These are phyloP conservation scores for Geotrichum citri-aurantii DNA, from an alignment of 1,139 yeast species.

Conservation along the genomic window DNA sequence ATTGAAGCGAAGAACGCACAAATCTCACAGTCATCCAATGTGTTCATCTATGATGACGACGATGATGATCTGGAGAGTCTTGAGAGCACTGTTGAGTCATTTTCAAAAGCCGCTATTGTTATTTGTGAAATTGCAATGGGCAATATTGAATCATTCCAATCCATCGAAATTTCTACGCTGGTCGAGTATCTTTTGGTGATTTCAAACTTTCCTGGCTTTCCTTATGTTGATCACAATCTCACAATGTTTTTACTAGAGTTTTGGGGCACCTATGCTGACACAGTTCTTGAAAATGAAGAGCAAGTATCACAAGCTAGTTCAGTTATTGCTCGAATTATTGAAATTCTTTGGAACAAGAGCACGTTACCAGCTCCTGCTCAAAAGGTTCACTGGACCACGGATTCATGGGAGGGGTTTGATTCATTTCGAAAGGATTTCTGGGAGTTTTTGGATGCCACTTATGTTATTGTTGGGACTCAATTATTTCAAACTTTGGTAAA, in stretches of 20 bases:
- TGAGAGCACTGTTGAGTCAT: slow-evolving; percentile 17
- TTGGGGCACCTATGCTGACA: slow-evolving; percentile 74
- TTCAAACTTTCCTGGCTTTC: slow-evolving; percentile 55
- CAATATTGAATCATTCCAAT: not conserved
- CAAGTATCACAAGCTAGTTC: slow-evolving; percentile 27
- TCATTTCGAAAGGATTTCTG: slow-evolving; percentile 67
- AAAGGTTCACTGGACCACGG: slow-evolving; percentile 27
- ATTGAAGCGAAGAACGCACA: slow-evolving; percentile 6
- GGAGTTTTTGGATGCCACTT: slow-evolving; percentile 67
- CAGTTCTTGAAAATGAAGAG: slow-evolving; percentile 50
- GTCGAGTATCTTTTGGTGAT: slow-evolving; percentile 44
- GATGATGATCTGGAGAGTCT: slow-evolving; percentile 18
- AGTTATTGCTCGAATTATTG: slow-evolving; percentile 45
- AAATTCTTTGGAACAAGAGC: slow-evolving; percentile 58
- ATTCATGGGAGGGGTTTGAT: slow-evolving; percentile 49
- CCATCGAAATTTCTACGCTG: slow-evolving; percentile 17
- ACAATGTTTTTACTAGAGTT: slow-evolving; percentile 67
- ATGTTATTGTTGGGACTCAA: slow-evolving; percentile 55
- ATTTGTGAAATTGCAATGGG: slow-evolving; percentile 13
- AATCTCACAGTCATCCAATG: slow-evolving; percentile 1
- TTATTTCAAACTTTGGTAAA: slow-evolving; percentile 49
- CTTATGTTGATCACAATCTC: slow-evolving; percentile 61
- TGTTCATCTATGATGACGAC: slow-evolving; percentile 15
- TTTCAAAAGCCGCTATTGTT: slow-evolving; percentile 13
- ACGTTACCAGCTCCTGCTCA: slow-evolving; percentile 38